Base-by-base conservation (phyloP, 192 early-diverging fungal species). In the Thamnidium elegans region DNA sequence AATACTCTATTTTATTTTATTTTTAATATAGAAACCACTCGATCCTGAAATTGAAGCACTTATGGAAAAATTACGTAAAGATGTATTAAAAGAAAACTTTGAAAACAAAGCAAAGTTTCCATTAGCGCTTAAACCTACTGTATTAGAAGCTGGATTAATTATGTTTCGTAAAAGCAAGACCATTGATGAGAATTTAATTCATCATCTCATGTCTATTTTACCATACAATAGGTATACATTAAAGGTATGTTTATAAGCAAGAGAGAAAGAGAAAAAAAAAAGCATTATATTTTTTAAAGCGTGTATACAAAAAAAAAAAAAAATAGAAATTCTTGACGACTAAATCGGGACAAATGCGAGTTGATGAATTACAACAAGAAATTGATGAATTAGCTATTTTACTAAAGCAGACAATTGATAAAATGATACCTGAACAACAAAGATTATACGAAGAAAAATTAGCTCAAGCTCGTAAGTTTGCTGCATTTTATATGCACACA, bases 191-290 rank as follows among this genome's bases (percentile, higher is more conserved):
- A 74, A 70, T 58, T 62, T 81, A 26, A 55, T 84, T 23, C 45
- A 63, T 13, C 74, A 75, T 42, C 26, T 84, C 3, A 81, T 79
- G 58, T 60, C 59, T 3, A 67, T 79, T 44, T 60, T 84, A 13
- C 82, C 82, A 0, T 84, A 84, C 43, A 84, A 84, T 55, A 71
- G 76, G 61, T 84, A 75, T 43, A 84, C 82, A 10, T 47, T 84
- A 3, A 68, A 64, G 58, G 82, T 81, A 74, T 26, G 26, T 2
- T 26, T 26, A 26, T 26, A 26, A 26, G 26, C 26, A 3, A 26
- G 26, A 26, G 26, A 26, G 13, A 31, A n/a, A n/a, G n/a, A n/a
- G n/a, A 36, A 3, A 36, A 36, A 36, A 36, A 36, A 36, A 7
- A 9, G 15, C 14, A 23, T 36, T 4, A 3, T 36, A 11, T 10